Evolutionary conservation across 2,329 filamentous ascomycete species (phyloP).

Genomic region (Beauveria sp.): DNA sequence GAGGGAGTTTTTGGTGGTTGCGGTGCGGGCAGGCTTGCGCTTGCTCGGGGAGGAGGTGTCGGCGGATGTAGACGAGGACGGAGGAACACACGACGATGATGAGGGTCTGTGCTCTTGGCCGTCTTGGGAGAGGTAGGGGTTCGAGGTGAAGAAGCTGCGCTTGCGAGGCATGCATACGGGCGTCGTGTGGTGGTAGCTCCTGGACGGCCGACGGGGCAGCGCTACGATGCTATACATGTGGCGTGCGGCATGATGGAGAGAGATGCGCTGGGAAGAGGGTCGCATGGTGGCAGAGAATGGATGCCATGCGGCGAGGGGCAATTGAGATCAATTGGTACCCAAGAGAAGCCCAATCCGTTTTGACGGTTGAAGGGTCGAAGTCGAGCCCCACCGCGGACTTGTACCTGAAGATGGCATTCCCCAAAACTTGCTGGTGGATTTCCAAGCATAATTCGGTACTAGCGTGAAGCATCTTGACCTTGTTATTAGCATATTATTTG

Average conservation of each 20-base stretch:
- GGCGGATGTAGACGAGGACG: slow-evolving; percentile 34
- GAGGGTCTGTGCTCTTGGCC: slow-evolving; percentile 20
- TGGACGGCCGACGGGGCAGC: slow-evolving; percentile 16
- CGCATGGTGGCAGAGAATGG: slow-evolving; percentile 22
- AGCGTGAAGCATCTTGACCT: too few relatives aligned
- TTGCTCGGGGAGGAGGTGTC: slow-evolving; percentile 30
- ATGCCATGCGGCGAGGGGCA: neutral
- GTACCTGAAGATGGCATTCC: too few relatives aligned
- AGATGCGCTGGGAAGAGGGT: slow-evolving; percentile 24
- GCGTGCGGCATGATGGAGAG: slow-evolving; percentile 24
- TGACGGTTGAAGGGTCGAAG: too few relatives aligned
- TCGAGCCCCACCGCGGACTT: too few relatives aligned
- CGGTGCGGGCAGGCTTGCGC: slow-evolving; percentile 38
- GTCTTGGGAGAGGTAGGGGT: slow-evolving; percentile 43
- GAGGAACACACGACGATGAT: neutral
- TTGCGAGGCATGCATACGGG: slow-evolving; percentile 41
- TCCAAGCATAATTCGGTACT: too few relatives aligned
- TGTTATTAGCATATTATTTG: too few relatives aligned
- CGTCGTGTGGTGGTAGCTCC: slow-evolving; percentile 40
- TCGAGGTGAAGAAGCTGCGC: slow-evolving; percentile 60
- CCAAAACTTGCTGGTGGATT: too few relatives aligned
- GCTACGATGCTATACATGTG: slow-evolving; percentile 22
- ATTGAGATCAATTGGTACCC: too few relatives aligned
- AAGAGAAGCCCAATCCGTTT: too few relatives aligned
- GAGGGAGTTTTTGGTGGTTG: slow-evolving; percentile 61